phyloP scores from a whole-genome alignment of 2,329 filamentous ascomycete species.

The Ambrosiella xylebori region DNA sequence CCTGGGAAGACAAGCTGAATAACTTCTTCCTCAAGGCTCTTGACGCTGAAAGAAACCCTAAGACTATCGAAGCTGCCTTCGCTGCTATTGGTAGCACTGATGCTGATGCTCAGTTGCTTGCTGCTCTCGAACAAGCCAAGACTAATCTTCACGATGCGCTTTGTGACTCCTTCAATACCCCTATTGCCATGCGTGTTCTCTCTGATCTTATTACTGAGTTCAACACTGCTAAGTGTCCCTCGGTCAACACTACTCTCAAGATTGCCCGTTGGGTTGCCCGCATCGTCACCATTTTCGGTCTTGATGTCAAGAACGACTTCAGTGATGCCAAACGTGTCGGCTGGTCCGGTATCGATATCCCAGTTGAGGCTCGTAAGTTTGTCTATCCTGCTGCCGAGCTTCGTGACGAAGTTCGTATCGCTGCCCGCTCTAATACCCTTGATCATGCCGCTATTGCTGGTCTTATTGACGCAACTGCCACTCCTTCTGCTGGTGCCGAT shows the following conservation, averaged over 20 bases:
- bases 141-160: constrained; percentile 42
- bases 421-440: constrained; percentile 22
- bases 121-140: constrained; percentile 35
- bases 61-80: constrained; percentile 5
- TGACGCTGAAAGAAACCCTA: constrained; percentile 11
- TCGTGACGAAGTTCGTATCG: constrained; percentile 11
- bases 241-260: constrained; percentile 4
- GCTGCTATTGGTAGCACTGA: constrained; percentile 11
- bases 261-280: constrained; percentile 67
- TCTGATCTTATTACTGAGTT: constrained; percentile 54
- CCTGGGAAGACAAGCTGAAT: constrained; percentile 14
- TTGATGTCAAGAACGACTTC: constrained; percentile 36
- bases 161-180: constrained; percentile 76
- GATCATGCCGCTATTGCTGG: constrained; percentile 26
- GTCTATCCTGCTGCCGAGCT: constrained; percentile 22
- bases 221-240: constrained; percentile 11
- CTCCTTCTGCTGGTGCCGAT: constrained; percentile 27
- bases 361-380: constrained; percentile 31
- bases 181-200: constrained; percentile 60
- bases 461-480: constrained; percentile 32
- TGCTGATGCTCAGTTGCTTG: constrained; percentile 20
- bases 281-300: constrained; percentile 69
- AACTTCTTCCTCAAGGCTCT: constrained; percentile 14
- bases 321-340: constrained; percentile 18
- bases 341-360: constrained; percentile 26